Percentiles rank a stretch among this genome's conserved stretches.
phyloP scores from a whole-genome alignment of 2,329 filamentous ascomycete genomes.

The Penicillium concentricum region DNA sequence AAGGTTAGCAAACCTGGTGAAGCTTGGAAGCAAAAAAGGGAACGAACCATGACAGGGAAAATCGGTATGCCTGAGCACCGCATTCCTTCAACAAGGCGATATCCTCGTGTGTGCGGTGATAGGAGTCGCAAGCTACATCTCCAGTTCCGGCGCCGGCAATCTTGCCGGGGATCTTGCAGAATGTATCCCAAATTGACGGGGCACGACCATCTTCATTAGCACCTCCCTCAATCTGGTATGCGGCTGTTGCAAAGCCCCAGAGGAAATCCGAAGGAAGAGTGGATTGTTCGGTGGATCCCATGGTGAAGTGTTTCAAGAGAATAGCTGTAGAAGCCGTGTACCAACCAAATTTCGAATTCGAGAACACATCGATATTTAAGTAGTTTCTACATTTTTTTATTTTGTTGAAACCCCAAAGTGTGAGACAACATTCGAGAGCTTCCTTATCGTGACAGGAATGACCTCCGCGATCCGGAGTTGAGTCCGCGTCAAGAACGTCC shows the following conservation, averaged over 20 bases:
- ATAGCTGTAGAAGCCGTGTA: neutral
- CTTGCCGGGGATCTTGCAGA: constrained; percentile 76
- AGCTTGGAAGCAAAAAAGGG: neutral
- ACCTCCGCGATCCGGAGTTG: constrained; percentile 25
- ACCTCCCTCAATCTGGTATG: constrained; percentile 85
- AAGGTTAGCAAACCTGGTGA: neutral
- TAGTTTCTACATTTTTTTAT: neutral
- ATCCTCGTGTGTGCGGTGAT: constrained; percentile 75
- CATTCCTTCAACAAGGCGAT: constrained; percentile 73
- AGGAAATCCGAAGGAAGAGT: constrained; percentile 66
- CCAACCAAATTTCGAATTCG: neutral
- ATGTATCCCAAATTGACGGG: constrained; percentile 87
- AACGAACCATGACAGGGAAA: constrained; percentile 70
- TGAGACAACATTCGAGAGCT: constrained; percentile 10
- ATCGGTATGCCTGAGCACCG: constrained; percentile 74
- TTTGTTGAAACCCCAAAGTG: neutral
- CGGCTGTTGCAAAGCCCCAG: constrained; percentile 78
- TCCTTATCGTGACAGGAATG: constrained; percentile 27
- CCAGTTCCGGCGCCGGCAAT: constrained; percentile 76
- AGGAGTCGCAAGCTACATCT: constrained; percentile 79
- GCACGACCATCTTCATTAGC: constrained; percentile 72
- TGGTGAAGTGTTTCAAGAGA: constrained; percentile 12
- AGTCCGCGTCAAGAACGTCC: constrained; percentile 21
- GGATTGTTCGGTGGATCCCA: constrained; percentile 30
- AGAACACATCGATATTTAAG: constrained; percentile 11